Evolutionary conservation across 768 basidiomycete genomes (phyloP).

Genomic region (Naematelia encephala): DNA sequence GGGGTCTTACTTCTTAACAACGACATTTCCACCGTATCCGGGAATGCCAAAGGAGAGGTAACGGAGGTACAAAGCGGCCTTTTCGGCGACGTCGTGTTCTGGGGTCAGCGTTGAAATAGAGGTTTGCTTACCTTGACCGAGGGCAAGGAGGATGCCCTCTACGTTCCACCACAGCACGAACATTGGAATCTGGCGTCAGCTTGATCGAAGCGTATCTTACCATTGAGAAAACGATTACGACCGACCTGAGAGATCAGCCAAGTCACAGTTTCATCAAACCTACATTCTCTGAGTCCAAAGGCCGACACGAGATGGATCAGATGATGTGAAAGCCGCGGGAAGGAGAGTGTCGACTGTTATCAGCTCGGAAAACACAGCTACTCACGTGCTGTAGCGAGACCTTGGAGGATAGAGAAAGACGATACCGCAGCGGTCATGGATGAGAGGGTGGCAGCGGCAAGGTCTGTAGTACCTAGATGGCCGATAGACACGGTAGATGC

Average conservation of each 20-base stretch:
- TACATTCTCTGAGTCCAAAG: constrained; percentile 85
- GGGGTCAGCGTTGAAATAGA: constrained; percentile 38
- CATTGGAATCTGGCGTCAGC: constrained; percentile 54
- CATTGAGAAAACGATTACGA: constrained; percentile 40
- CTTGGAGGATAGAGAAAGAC: constrained; percentile 75
- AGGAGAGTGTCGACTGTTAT: constrained; percentile 75
- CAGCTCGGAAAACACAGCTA: constrained; percentile 4
- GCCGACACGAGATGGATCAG: constrained; percentile 77
- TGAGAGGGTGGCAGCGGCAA: constrained; percentile 65
- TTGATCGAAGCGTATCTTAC: constrained; percentile 11
- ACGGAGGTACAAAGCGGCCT: constrained; percentile 72
- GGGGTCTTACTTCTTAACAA: constrained; percentile 54
- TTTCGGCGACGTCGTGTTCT: constrained; percentile 76
- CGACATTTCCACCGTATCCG: constrained; percentile 61
- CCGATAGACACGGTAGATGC: constrained; percentile 83
- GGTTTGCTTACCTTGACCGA: constrained; percentile 49
- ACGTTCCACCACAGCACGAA: constrained; percentile 75
- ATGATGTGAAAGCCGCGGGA: constrained; percentile 90
- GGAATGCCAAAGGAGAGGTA: constrained; percentile 77
- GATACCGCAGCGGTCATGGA: constrained; percentile 56
- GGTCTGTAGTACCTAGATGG: constrained; percentile 80
- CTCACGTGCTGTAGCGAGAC: constrained; percentile 66
- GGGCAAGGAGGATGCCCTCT: constrained; percentile 66
- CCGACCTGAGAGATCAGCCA: constrained; percentile 35
- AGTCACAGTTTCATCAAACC: constrained; percentile 1